phyloP scores from a whole-genome alignment of 805 yeast species.

The Metschnikowia reukaufii region DNA sequence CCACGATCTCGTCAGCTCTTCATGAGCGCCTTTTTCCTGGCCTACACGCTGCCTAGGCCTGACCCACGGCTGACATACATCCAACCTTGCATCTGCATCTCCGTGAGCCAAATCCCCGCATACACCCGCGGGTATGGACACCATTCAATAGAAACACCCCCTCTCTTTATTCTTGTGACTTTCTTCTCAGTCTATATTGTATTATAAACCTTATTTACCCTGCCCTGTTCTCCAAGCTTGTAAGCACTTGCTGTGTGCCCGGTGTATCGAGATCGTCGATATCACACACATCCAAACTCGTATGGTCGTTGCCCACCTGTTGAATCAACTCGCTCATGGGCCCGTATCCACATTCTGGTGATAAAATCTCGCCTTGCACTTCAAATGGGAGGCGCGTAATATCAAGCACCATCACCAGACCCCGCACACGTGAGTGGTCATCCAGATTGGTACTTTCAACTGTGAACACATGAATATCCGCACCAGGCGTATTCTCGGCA shows the following conservation, averaged over 20 bases:
- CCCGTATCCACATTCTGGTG: background rate
- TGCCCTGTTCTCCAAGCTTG: background rate
- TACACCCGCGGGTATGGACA: too few relatives aligned
- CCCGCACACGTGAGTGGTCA: background rate
- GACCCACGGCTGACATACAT: too few relatives aligned
- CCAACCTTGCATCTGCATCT: too few relatives aligned
- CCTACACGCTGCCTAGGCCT: too few relatives aligned
- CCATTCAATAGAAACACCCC: too few relatives aligned
- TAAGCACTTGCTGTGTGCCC: constrained; percentile 1
- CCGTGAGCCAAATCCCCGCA: too few relatives aligned
- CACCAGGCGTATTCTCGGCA: too few relatives aligned
- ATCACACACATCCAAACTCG: constrained; percentile 7
- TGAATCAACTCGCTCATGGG: background rate
- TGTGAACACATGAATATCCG: constrained; percentile 2
- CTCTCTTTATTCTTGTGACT: background rate
- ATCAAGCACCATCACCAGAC: constrained; percentile 1
- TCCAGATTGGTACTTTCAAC: background rate
- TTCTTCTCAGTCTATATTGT: background rate
- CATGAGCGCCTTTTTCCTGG: constrained; percentile 20
- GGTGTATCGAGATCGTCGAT: constrained; percentile 1
- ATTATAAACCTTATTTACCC: background rate
- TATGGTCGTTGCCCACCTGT: background rate
- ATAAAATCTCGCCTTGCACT: background rate
- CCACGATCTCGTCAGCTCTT: constrained; percentile 57
- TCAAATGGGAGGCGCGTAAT: background rate